Evolutionary conservation across 768 basidiomycete species (phyloP).

Genomic region (Agrocybe chaxingu): DNA sequence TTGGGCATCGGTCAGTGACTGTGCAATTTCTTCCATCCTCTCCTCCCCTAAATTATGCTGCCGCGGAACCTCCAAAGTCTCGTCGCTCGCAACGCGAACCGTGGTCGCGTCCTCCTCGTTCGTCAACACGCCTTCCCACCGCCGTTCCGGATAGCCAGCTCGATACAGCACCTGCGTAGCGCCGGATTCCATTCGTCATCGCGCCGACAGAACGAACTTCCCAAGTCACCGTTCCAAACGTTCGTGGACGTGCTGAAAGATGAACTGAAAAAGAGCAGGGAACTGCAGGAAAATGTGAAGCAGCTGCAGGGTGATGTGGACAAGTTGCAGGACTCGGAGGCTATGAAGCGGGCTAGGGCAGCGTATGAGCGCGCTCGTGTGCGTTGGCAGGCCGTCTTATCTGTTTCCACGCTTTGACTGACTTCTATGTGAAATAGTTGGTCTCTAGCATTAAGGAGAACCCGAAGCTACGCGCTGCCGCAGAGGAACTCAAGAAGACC

Average conservation of each 20-base stretch:
- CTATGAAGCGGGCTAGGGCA: constrained; percentile 88
- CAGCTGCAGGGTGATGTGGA: constrained; percentile 97
- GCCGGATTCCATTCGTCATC: constrained; percentile 68
- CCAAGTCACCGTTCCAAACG: constrained; percentile 92
- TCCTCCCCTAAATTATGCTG: constrained; percentile 28
- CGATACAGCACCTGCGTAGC: constrained; percentile 10
- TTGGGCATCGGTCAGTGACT: constrained; percentile 14
- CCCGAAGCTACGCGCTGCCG: constrained; percentile 85
- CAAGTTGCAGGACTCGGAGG: constrained; percentile 95
- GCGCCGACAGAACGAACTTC: constrained; percentile 52
- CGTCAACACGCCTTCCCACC: constrained; percentile 24
- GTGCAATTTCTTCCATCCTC: constrained; percentile 7
- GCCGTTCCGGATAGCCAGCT: constrained; percentile 37
- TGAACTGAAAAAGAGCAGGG: constrained; percentile 90
- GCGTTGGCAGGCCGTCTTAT: constrained; percentile 26
- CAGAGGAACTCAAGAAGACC: constrained; percentile 85
- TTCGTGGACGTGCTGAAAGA: constrained; percentile 94
- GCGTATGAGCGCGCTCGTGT: constrained; percentile 95
- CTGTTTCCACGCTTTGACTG: not conserved
- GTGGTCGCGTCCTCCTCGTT: constrained; percentile 20
- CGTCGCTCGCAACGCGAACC: constrained; percentile 30
- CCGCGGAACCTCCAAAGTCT: constrained; percentile 41
- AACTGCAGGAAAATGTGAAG: constrained; percentile 95
- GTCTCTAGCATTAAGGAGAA: constrained; percentile 96
- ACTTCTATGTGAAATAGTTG: constrained; percentile 44